phyloP scores from a whole-genome alignment of 169 alveolate species.

The Plasmodium cynomolgi region DNA sequence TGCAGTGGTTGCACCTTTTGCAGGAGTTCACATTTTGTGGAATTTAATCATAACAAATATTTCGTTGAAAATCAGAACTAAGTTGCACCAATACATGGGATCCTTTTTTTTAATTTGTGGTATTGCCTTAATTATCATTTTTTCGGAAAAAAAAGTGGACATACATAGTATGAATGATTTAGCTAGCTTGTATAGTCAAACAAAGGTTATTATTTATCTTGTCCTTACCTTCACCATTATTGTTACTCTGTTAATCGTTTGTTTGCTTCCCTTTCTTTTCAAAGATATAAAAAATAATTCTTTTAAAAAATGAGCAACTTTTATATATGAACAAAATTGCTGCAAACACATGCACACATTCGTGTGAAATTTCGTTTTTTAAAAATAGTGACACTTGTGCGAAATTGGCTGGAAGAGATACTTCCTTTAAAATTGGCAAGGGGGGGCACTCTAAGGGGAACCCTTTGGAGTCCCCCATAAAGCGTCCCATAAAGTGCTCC shows the following conservation, averaged over 20 bases:
- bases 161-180: conserved; percentile 37
- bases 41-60: conserved; percentile 49
- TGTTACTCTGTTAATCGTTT: conserved; percentile 7
- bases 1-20: conserved; percentile 63
- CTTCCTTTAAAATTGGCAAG: background rate
- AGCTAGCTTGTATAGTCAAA: conserved; percentile 31
- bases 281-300: background rate
- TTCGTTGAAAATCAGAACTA: conserved; percentile 45
- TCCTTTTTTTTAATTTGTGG: conserved; percentile 51
- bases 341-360: background rate
- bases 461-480: background rate
- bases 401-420: background rate
- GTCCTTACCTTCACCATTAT: conserved; percentile 4
- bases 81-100: conserved; percentile 67
- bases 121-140: conserved; percentile 32
- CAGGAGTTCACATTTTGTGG: conserved; percentile 72
- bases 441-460: background rate
- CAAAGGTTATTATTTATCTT: conserved; percentile 27
- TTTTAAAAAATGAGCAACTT: conserved; percentile 1
- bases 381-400: background rate
- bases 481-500: background rate
- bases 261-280: conserved; percentile 29
- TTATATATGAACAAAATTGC: background rate
- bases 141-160: conserved; percentile 62
- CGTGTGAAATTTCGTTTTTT: conserved; percentile 5